Base-by-base conservation (phyloP, 345 rosid species). In the Limnanthes douglasii region DNA sequence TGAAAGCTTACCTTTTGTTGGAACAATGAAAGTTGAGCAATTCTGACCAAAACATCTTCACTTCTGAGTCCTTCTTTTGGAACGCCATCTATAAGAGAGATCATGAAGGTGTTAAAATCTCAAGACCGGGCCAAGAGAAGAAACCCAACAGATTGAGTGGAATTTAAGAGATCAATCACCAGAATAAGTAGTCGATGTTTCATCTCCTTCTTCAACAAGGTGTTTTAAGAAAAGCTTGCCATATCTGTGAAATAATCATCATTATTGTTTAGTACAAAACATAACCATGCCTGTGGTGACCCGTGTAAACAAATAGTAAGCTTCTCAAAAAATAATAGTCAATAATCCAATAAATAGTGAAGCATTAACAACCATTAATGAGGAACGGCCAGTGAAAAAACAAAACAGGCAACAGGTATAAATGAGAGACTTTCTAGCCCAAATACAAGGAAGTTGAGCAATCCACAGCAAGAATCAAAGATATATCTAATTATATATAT, bases 41-140 rank as follows among this genome's bases (percentile, higher is more conserved):
- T 72, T 60, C 99, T 71, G 28, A 85, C 70, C 6, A 92, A 75
- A 5, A 92, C 96, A 50, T 92, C 99, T 48, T 52, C 67, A 43
- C 73, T 72, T 66, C 99, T 64, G 39, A 92, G 95, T 48, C 99
- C 99, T 65, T 92, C 99, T 62, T 92, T 85, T 3, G 99, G 99
- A 43, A 92, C 96, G 45, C 96, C 96, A 64, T 81, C 99, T 92
- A 59, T 50, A 69, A 35, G 45, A 64, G 66, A 36, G 25, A 46
- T 9, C 21, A 42, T 40, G 3, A 46, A 16, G 4, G 16, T 25
- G 41, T 26, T 33, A 21, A 31, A 26, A 46, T 51, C 28, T 46
- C 24, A 41, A 25, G 31, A n/a, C 25, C 14, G 38, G 9, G 41
- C 4, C 20, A 24, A 35, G 21, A 7, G 27, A 17, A 25, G 8